A percentile compares a stretch with the other conserved stretches of the same genome.
phyloP scores from a whole-genome alignment of 202 grass and related monocot genomes.

The Zizania palustris region DNA sequence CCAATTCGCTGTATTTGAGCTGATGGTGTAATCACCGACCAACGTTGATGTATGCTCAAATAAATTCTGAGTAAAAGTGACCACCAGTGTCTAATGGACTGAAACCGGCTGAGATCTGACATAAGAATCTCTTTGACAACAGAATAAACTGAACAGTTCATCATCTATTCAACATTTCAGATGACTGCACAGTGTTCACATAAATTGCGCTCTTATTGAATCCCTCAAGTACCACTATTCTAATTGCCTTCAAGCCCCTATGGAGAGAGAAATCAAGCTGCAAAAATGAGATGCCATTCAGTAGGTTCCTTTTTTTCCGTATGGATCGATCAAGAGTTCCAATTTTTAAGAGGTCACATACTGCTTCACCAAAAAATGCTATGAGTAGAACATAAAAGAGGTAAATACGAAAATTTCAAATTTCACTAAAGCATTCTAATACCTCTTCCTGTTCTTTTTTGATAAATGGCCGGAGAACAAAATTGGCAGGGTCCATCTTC shows the following conservation, averaged over 20 bases:
- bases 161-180: constrained; percentile 76
- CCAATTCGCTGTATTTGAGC: neutral
- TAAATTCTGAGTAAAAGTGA: neutral
- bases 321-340: neutral
- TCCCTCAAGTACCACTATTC: constrained; percentile 70
- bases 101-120: neutral
- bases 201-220: constrained; percentile 88
- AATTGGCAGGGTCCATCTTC: constrained; percentile 96
- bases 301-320: neutral
- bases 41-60: neutral
- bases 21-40: constrained; percentile 4
- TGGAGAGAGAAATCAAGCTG: constrained; percentile 88
- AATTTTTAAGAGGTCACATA: neutral
- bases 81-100: neutral
- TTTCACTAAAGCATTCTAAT: neutral
- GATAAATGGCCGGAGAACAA: constrained; percentile 81
- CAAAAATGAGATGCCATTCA: constrained; percentile 23
- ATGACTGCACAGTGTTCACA: constrained; percentile 63
- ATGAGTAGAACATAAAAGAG: neutral
- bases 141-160: neutral
- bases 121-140: neutral
- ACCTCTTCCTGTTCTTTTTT: constrained; percentile 92
- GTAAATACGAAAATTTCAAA: neutral
- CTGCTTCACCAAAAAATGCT: neutral
- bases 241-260: constrained; percentile 66